Base-by-base conservation (phyloP, 2,329 filamentous ascomycete genomes). In the Pseudopithomyces maydicus region DNA sequence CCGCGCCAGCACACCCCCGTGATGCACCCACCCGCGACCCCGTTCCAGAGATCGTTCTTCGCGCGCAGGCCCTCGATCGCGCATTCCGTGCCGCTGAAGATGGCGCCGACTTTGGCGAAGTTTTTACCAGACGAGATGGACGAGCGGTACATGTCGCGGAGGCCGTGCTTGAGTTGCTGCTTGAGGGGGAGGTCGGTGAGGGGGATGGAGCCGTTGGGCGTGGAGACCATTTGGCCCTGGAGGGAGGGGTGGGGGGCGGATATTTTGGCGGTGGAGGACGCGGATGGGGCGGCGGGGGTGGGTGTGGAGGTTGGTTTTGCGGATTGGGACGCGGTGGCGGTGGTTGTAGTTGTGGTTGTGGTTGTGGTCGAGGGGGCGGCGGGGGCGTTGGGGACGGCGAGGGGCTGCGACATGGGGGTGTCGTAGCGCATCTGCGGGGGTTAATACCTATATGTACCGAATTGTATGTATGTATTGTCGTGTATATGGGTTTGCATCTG, bases 21-120 rank as follows among this genome's bases (percentile, higher is more conserved):
- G 53, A 97, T 81, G 73, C 94, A 98, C 0, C 95, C 95, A 0
- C 93, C 92, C 4, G 88, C 86, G 5, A 95, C 88, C 53, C 92
- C 92, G 80, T 99, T 99, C 62, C 82, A 86, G 29, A 98, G 77
- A 76, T 98, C 95, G 78, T 98, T 97, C 82, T 96, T 97, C 20
- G 93, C 95, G 29, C 95, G 85, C 68, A 91, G 77, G 0, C 93
- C 93, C 77, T 99, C 95, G 71, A 99, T 92, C 63, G 91, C 92
- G 80, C 95, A 99, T 79, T 99, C 95, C 52, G 95, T 96, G 39
- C 94, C 94, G 15, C 88, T 85, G 80, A 96, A 99, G 19, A 98
- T 84, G 2, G 91, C 90, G 68, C 95, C 95, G 48, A 99, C 92
- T 67, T 93, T 90, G 61, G 91, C 94, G 74, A 99, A 99, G 81